A percentile compares a stretch with the other conserved stretches of the same genome.
phyloP scores from a whole-genome alignment of 2,329 filamentous ascomycete genomes.

The Phaeoacremonium minimum region DNA sequence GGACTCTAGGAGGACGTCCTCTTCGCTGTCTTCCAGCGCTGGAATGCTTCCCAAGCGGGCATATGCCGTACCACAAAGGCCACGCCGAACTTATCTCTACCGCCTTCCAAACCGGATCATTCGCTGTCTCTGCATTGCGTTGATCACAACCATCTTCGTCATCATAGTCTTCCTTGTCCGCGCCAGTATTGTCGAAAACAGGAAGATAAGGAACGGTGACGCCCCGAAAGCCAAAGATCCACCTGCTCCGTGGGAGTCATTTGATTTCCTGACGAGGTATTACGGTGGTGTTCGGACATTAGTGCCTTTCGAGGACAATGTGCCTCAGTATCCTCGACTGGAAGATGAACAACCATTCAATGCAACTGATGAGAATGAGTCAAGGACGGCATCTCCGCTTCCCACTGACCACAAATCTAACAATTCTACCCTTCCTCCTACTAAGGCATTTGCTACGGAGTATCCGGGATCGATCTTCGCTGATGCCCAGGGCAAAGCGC shows the following conservation, averaged over 20 bases:
- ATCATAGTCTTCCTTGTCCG: constrained; percentile 74
- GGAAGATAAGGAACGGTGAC: constrained; percentile 49
- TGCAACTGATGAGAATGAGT: constrained; percentile 20
- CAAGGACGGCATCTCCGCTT: too few species aligned
- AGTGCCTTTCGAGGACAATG: constrained; percentile 60
- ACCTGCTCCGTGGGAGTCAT: constrained; percentile 76
- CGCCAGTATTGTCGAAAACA: constrained; percentile 68
- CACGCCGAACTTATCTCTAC: constrained; percentile 40
- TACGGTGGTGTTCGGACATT: constrained; percentile 81
- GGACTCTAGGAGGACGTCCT: constrained; percentile 51
- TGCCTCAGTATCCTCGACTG: constrained; percentile 74
- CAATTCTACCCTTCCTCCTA: constrained; percentile 33
- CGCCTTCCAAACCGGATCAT: constrained; percentile 69
- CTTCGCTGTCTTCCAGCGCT: constrained; percentile 34
- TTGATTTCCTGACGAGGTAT: constrained; percentile 81
- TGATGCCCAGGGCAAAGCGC: constrained; percentile 44
- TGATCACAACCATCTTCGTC: constrained; percentile 66
- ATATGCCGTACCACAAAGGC: constrained; percentile 22
- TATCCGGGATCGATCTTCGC: constrained; percentile 31
- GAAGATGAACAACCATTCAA: constrained; percentile 52
- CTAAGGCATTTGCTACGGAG: constrained; percentile 45
- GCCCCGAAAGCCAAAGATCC: constrained; percentile 56
- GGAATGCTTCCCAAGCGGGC: constrained; percentile 38
- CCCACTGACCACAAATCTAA: constrained; percentile 18
- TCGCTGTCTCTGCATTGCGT: constrained; percentile 70